Evolutionary conservation across 805 yeast species (phyloP).

Genomic region (Saturnispora mendoncae): DNA sequence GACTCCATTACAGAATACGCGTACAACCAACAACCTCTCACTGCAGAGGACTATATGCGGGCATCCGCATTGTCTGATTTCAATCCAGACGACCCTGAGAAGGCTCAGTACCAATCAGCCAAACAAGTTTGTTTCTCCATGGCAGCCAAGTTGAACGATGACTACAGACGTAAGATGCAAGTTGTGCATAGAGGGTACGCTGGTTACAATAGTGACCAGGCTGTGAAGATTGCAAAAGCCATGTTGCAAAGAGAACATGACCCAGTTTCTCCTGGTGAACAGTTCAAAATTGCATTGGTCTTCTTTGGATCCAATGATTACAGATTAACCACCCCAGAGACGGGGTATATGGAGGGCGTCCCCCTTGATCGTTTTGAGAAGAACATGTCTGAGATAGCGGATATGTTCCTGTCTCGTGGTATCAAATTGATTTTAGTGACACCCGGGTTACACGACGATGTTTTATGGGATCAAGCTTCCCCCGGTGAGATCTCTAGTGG

Average conservation of each 20-base stretch:
- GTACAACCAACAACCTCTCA: slow-evolving; percentile 18
- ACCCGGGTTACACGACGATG: slow-evolving; percentile 48
- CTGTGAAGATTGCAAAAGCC: slow-evolving; percentile 24
- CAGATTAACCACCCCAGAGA: slow-evolving; percentile 25
- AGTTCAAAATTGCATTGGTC: slow-evolving; percentile 37
- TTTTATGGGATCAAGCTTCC: slow-evolving; percentile 29
- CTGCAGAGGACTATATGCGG: neutral
- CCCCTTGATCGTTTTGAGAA: slow-evolving; percentile 38
- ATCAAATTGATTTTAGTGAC: slow-evolving; percentile 52
- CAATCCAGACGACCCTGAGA: slow-evolving; percentile 8
- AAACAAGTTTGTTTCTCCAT: slow-evolving; percentile 18
- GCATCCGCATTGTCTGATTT: neutral
- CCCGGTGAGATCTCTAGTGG: slow-evolving; percentile 32
- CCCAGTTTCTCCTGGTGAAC: slow-evolving; percentile 20
- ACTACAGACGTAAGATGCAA: slow-evolving; percentile 53
- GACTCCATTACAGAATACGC: slow-evolving; percentile 29
- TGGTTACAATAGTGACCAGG: slow-evolving; percentile 46
- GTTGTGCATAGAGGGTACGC: slow-evolving; percentile 63
- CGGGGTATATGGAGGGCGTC: slow-evolving; percentile 35
- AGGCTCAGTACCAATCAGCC: neutral
- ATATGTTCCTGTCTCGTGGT: slow-evolving; percentile 30
- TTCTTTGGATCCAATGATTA: slow-evolving; percentile 80
- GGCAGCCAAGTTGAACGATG: slow-evolving; percentile 23
- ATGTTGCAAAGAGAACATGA: slow-evolving; percentile 42
- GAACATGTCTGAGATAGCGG: slow-evolving; percentile 40